These are phyloP conservation scores for Noccaea caerulescens DNA, from an alignment of 345 rosid genomes.

Conservation along the genomic window DNA sequence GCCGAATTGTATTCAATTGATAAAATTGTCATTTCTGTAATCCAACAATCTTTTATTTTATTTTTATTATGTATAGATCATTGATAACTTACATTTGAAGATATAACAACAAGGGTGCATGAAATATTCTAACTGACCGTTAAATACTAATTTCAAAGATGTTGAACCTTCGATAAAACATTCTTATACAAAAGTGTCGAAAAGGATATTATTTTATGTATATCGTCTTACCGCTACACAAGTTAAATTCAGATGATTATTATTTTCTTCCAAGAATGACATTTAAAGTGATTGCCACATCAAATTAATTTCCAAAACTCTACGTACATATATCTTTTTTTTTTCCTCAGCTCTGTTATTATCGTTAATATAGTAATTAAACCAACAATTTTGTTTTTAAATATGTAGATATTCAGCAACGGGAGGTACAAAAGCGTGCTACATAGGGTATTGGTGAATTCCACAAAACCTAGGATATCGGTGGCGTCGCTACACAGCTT, in stretches of 20 bases:
- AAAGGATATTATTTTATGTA: neutral
- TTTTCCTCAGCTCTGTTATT: neutral
- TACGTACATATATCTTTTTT: neutral
- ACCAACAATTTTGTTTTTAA: neutral
- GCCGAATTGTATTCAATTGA: neutral
- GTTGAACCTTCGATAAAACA: neutral
- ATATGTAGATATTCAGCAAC: constrained; percentile 73
- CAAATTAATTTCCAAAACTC: neutral
- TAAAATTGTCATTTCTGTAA: neutral
- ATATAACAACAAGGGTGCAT: neutral
- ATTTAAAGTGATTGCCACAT: neutral
- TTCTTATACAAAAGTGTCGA: neutral
- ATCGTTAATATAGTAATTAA: neutral
- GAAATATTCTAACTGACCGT: neutral
- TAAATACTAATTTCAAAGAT: neutral
- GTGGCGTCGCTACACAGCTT: constrained; percentile 80
- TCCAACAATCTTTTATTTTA: neutral
- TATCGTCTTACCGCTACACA: neutral
- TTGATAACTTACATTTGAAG: neutral
- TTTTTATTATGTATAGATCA: neutral
- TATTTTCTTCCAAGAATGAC: neutral
- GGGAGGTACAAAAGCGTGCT: constrained; percentile 89
- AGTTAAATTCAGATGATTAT: neutral
- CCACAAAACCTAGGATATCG: constrained; percentile 59
- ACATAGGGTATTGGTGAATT: constrained; percentile 75